These are phyloP conservation scores for Russula griseocarnosa DNA, from an alignment of 768 basidiomycete species.

Conservation along the genomic window DNA sequence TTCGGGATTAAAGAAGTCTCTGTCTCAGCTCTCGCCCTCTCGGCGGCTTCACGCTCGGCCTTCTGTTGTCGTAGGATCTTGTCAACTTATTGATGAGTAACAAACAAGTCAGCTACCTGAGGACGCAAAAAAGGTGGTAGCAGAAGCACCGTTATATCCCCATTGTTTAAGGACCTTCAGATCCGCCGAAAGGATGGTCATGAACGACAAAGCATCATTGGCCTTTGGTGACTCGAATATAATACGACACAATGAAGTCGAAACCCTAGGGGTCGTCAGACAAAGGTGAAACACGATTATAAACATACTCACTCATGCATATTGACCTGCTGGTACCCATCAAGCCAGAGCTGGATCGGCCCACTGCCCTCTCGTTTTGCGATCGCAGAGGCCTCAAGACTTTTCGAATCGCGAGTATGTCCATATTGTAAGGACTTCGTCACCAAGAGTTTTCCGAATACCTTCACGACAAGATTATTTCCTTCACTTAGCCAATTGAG, in stretches of 20 bases:
- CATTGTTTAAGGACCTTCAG: conserved; percentile 73
- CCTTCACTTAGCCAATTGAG: conserved; percentile 61
- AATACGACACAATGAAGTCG: conserved; percentile 74
- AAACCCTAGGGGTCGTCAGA: conserved; percentile 52
- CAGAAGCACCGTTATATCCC: conserved; percentile 71
- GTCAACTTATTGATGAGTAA: conserved; percentile 56
- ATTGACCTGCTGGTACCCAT: conserved; percentile 69
- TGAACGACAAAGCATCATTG: conserved; percentile 85
- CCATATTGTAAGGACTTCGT: conserved; percentile 58
- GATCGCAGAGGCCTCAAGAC: conserved; percentile 70
- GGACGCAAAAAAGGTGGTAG: neutral
- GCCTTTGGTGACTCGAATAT: conserved; percentile 75
- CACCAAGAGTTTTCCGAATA: conserved; percentile 60
- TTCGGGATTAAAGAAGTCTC: too few species aligned
- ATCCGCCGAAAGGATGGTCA: conserved; percentile 92
- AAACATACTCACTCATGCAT: conserved; percentile 79
- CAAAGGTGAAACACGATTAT: neutral
- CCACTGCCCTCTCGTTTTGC: conserved; percentile 51
- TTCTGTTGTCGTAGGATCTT: conserved; percentile 83
- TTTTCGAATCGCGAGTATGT: conserved; percentile 46
- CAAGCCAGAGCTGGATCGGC: conserved; percentile 72
- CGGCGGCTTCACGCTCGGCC: conserved; percentile 55
- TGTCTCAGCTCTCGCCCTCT: conserved; percentile 39
- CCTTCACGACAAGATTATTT: conserved; percentile 65
- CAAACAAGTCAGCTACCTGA: conserved; percentile 28